Conservation (phyloP, 129 eudicot species). For the Lactuca sativa region DNA sequence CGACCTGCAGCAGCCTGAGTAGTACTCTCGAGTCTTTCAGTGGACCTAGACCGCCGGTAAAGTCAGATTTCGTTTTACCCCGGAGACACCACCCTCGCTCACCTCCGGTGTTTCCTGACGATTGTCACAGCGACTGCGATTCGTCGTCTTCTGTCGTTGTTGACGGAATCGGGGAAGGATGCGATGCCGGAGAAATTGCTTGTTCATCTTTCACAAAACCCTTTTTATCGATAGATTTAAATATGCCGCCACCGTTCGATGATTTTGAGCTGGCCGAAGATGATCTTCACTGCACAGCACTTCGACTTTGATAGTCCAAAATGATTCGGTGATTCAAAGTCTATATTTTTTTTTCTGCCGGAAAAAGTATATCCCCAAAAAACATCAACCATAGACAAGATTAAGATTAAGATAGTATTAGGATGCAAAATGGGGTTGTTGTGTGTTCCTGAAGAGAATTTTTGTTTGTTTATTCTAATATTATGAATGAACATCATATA, state of each 20-base stretch:
- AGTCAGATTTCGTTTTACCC: conserved; percentile 1
- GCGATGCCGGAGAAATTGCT: conserved; percentile 45
- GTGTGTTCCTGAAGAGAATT: conserved; percentile 41
- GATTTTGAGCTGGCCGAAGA: conserved; percentile 33
- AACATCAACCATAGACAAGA: conserved; percentile 25
- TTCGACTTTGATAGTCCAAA: conserved; percentile 51
- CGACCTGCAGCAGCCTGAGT: conserved; percentile 74
- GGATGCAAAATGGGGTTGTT: conserved; percentile 16
- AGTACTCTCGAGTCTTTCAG: conserved; percentile 84
- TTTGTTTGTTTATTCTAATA: conserved; percentile 26
- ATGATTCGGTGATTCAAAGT: conserved; percentile 4
- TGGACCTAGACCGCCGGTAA: conserved; percentile 47
- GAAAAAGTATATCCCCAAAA: conserved; percentile 4
- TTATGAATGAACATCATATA: conserved; percentile 26
- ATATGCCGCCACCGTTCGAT: conserved; percentile 70
- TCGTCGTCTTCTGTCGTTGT: conserved; percentile 83
- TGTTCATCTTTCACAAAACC: conserved; percentile 43
- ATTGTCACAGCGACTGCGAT: conserved; percentile 84
- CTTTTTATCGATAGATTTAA: conserved; percentile 61
- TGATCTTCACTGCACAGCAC: conserved; percentile 60
- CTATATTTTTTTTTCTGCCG: background rate
- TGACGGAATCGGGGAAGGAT: conserved; percentile 34
- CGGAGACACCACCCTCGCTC: conserved; percentile 51
- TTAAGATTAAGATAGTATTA: conserved; percentile 20
- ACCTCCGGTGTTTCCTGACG: conserved; percentile 58